Percentiles rank a stretch among this genome's conserved stretches.
These are phyloP conservation scores for Physaria fendleri DNA, from an alignment of 345 rosid species.

Conservation along the genomic window DNA sequence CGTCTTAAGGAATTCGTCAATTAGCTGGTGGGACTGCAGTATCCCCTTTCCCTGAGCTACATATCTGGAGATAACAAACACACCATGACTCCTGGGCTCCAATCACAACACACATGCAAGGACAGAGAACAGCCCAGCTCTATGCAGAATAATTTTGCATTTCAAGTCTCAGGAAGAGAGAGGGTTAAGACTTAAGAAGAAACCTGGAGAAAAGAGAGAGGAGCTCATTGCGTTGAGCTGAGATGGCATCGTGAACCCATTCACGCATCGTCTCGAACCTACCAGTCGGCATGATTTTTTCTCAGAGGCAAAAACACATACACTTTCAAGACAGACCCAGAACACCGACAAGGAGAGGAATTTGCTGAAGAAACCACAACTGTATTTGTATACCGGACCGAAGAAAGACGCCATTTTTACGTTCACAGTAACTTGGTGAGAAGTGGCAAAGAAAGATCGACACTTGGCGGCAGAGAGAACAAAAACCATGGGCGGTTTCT, in stretches of 20 bases:
- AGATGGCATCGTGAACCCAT: constrained; percentile 39
- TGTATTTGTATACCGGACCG: background rate
- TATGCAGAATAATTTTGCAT: background rate
- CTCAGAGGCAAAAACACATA: constrained; percentile 17
- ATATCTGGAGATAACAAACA: constrained; percentile 23
- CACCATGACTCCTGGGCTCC: background rate
- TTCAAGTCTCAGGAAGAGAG: background rate
- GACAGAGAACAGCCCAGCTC: background rate
- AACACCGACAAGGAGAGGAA: background rate
- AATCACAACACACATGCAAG: constrained; percentile 6
- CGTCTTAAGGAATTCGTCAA: constrained; percentile 31
- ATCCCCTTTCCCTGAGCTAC: constrained; percentile 47
- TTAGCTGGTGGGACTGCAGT: constrained; percentile 46
- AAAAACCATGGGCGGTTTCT: constrained; percentile 26
- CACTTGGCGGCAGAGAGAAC: constrained; percentile 29
- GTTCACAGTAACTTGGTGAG: background rate
- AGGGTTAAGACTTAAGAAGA: background rate
- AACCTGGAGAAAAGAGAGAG: constrained; percentile 57
- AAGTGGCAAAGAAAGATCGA: constrained; percentile 16
- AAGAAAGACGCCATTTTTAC: constrained; percentile 9
- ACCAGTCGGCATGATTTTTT: constrained; percentile 21
- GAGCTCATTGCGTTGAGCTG: constrained; percentile 43
- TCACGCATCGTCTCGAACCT: constrained; percentile 40
- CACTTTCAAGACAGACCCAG: constrained; percentile 1
- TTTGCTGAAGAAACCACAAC: background rate